phyloP scores from a whole-genome alignment of 176 grass and related monocot species.

The Avena sativa region DNA sequence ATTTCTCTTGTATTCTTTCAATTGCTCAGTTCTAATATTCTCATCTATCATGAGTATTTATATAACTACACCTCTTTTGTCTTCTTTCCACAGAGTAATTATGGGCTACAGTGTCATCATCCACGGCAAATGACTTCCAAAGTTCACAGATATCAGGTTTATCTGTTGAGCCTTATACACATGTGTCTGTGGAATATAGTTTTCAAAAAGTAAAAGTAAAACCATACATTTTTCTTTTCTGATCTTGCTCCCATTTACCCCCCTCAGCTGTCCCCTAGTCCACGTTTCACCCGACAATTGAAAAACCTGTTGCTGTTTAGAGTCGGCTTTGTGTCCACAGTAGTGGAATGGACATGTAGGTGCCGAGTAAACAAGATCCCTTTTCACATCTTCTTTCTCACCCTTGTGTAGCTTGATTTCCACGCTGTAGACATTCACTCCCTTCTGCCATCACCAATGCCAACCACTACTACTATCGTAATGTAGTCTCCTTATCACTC shows the following conservation, averaged over 20 bases:
- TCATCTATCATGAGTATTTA: slow-evolving; percentile 9
- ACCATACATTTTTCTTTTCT: not conserved
- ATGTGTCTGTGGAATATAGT: not conserved
- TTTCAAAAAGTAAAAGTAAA: slow-evolving; percentile 12
- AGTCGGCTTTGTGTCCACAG: not conserved
- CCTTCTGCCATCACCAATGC: not conserved
- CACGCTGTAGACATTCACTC: not conserved
- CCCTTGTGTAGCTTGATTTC: not conserved
- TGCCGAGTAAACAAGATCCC: slow-evolving; percentile 10
- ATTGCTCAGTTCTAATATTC: not conserved
- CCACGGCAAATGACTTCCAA: slow-evolving; percentile 63
- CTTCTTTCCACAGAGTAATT: slow-evolving; percentile 60
- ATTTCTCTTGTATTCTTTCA: not conserved
- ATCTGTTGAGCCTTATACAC: slow-evolving; percentile 23
- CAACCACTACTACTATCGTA: not conserved
- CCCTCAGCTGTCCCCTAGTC: not conserved
- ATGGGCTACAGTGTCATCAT: slow-evolving; percentile 70
- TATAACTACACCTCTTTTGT: not conserved
- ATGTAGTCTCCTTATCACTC: not conserved
- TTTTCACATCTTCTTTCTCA: not conserved
- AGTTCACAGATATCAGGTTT: slow-evolving; percentile 86
- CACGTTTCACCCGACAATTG: not conserved
- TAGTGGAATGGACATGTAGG: not conserved
- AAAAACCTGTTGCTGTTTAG: not conserved
- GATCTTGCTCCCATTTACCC: slow-evolving; percentile 2